Percentiles rank a stretch among this genome's conserved stretches.
Conservation (phyloP, 2,329 filamentous ascomycete species). For the Penicillium psychrosexuale region DNA sequence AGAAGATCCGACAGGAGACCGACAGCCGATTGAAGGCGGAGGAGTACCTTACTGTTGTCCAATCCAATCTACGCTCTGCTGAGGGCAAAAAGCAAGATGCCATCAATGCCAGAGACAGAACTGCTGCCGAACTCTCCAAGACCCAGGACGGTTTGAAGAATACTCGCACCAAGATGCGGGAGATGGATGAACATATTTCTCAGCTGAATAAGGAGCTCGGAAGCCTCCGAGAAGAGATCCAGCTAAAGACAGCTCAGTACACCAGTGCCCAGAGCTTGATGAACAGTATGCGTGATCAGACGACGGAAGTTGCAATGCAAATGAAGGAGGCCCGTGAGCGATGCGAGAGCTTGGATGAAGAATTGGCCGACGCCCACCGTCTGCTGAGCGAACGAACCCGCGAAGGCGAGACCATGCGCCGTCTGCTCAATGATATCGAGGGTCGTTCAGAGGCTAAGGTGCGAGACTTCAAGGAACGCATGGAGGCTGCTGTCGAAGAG, state of each 20-base stretch:
- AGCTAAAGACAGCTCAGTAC: conserved; percentile 82
- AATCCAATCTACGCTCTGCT: conserved; percentile 72
- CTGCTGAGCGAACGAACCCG: conserved; percentile 82
- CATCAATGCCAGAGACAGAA: conserved; percentile 68
- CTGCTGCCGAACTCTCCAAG: conserved; percentile 65
- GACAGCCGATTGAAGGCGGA: conserved; percentile 70
- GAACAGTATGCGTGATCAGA: conserved; percentile 90
- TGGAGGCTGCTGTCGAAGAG: conserved; percentile 91
- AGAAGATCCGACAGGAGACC: conserved; percentile 73
- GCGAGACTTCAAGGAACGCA: conserved; percentile 80
- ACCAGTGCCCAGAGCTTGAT: conserved; percentile 79
- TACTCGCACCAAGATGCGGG: conserved; percentile 58
- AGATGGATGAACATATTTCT: conserved; percentile 70
- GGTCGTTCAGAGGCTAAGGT: conserved; percentile 75
- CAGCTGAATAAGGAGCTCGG: conserved; percentile 67
- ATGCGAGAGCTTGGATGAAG: conserved; percentile 85
- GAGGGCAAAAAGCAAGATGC: conserved; percentile 79
- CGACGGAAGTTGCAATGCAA: conserved; percentile 80
- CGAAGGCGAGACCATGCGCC: conserved; percentile 91
- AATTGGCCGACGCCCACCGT: conserved; percentile 81
- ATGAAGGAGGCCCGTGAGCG: conserved; percentile 83
- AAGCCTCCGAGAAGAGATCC: conserved; percentile 70
- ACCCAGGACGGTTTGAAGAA: conserved; percentile 67
- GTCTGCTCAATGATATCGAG: conserved; percentile 82
- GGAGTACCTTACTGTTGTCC: conserved; percentile 69